Conservation (phyloP, 2,329 filamentous ascomycete species). For the Tolypocladium pustulatum region DNA sequence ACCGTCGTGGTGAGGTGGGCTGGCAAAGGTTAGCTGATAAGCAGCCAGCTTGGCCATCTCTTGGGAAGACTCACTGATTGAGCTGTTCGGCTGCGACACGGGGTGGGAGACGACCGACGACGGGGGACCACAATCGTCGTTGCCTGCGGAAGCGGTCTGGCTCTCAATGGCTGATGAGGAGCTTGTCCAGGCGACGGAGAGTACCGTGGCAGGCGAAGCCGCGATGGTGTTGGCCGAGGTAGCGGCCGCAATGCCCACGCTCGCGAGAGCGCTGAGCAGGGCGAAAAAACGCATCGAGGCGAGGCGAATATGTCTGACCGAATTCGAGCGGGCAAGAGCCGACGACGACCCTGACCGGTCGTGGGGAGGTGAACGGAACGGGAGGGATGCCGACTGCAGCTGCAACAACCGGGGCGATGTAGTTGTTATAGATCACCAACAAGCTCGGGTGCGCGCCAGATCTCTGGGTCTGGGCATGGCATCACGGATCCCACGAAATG, state of each 20-base stretch:
- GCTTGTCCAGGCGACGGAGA: conserved; percentile 1
- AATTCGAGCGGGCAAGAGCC: neutral
- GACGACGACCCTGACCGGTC: neutral
- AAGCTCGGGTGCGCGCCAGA: neutral
- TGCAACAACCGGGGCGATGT: neutral
- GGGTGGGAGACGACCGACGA: neutral
- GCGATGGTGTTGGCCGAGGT: conserved; percentile 5
- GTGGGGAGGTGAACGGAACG: neutral
- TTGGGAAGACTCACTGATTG: neutral
- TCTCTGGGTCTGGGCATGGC: neutral
- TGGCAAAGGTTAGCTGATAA: conserved; percentile 3
- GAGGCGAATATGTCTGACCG: neutral
- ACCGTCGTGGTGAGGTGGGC: conserved; percentile 1
- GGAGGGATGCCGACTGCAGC: neutral
- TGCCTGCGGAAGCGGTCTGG: neutral
- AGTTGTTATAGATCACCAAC: neutral
- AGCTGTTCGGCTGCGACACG: neutral
- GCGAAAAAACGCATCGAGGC: conserved; percentile 9
- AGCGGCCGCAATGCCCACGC: conserved; percentile 7
- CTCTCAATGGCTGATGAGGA: neutral
- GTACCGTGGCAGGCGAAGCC: conserved; percentile 1
- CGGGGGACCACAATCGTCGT: neutral
- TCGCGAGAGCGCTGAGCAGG: conserved; percentile 5
- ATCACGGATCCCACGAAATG: neutral
- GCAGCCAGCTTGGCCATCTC: neutral